phyloP scores from a whole-genome alignment of 1,139 yeast genomes.

The Zygoascus hellenicus region DNA sequence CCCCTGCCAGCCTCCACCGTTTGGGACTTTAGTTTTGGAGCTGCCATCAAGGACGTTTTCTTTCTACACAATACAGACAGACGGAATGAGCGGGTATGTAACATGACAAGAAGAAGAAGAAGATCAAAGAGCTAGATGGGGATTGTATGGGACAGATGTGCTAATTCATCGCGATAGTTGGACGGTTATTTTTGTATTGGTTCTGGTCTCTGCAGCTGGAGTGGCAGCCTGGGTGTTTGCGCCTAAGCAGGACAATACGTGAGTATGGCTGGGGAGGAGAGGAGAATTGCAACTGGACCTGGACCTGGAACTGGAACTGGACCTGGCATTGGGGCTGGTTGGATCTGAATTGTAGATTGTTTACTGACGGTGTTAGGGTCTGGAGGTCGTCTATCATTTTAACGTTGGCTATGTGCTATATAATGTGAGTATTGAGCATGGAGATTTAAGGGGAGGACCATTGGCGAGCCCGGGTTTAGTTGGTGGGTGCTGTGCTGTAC shows the following conservation, averaged over 20 bases:
- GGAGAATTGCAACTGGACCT: background rate
- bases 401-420: slow-evolving; percentile 78
- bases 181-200: slow-evolving; percentile 64
- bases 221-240: slow-evolving; percentile 60
- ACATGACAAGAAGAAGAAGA: background rate
- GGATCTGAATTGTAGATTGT: too few relatives aligned
- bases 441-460: too few relatives aligned
- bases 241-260: slow-evolving; percentile 48
- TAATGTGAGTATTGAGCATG: slow-evolving; percentile 47
- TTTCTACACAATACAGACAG: background rate
- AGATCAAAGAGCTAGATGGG: background rate
- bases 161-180: slow-evolving; percentile 40
- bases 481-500: too few relatives aligned
- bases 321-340: background rate
- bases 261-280: slow-evolving; percentile 29
- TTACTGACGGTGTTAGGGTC: slow-evolving; percentile 43
- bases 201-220: slow-evolving; percentile 54
- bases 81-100: slow-evolving; percentile 23
- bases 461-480: too few relatives aligned
- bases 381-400: slow-evolving; percentile 88
- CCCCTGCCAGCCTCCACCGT: too few relatives aligned
- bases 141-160: background rate
- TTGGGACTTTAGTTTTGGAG: background rate
- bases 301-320: too few relatives aligned
- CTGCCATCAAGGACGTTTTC: background rate